These are phyloP conservation scores for Mortierella sp. DNA, from an alignment of 371 early-diverging fungal species.

Conservation along the genomic window DNA sequence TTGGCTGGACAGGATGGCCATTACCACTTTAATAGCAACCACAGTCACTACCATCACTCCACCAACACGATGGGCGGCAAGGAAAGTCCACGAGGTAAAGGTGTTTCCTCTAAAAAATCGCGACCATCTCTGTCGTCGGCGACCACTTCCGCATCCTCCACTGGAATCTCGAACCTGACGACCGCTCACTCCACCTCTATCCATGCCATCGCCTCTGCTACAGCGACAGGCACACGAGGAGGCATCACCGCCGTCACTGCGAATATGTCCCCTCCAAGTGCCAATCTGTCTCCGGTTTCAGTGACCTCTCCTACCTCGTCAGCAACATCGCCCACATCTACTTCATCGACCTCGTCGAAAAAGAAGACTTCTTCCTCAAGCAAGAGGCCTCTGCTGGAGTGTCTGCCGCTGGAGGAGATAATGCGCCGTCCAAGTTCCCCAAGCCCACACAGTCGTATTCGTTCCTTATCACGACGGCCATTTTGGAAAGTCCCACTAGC, in stretches of 20 bases:
- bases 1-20: conserved; percentile 29
- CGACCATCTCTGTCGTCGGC: conserved; percentile 30
- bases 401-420: neutral
- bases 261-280: conserved; percentile 33
- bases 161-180: conserved; percentile 17
- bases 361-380: conserved; percentile 24
- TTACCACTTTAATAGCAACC: conserved; percentile 24
- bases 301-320: conserved; percentile 2
- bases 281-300: conserved; percentile 4
- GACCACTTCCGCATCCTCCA: conserved; percentile 21
- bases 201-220: conserved; percentile 48
- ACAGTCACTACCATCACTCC: conserved; percentile 21
- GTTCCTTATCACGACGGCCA: conserved; percentile 93
- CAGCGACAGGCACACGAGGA: conserved; percentile 24
- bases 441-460: conserved; percentile 96
- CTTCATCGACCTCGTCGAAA: conserved; percentile 35
- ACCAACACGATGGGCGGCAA: conserved; percentile 17
- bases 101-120: conserved; percentile 33
- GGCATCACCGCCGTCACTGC: conserved; percentile 42
- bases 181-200: conserved; percentile 28
- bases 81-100: conserved; percentile 21
- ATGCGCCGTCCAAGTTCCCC: conserved; percentile 24
- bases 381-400: conserved; percentile 18
- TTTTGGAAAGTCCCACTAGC: conserved; percentile 79
- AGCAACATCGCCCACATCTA: conserved; percentile 21